Evolutionary conservation across 2,329 filamentous ascomycete genomes (phyloP).

Genomic region (Fusarium hostae): DNA sequence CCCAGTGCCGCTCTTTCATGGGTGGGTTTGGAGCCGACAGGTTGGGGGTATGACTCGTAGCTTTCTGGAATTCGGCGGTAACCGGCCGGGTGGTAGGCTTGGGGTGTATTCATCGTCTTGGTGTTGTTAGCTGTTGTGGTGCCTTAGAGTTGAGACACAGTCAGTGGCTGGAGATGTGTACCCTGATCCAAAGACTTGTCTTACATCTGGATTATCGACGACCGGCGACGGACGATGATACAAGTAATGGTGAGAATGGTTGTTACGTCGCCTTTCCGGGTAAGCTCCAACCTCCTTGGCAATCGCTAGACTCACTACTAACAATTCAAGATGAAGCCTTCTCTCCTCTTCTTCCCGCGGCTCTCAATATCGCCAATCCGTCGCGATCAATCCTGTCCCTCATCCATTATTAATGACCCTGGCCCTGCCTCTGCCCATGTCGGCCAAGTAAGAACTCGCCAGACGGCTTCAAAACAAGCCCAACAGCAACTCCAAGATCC

Average conservation of each 20-base stretch:
- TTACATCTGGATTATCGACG: neutral
- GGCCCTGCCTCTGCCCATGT: neutral
- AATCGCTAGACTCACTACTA: neutral
- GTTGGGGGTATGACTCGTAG: neutral
- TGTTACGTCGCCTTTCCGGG: neutral
- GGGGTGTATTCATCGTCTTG: neutral
- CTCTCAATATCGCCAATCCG: neutral
- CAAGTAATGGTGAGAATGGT: neutral
- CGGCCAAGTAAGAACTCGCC: neutral
- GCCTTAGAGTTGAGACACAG: neutral
- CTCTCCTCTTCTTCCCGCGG: neutral
- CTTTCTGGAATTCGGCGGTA: neutral
- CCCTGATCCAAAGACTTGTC: neutral
- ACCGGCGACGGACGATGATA: neutral
- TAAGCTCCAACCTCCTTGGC: neutral
- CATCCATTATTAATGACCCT: neutral
- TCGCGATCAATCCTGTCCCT: neutral
- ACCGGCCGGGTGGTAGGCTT: neutral
- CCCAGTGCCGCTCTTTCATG: neutral
- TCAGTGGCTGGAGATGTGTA: neutral
- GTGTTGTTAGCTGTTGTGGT: neutral
- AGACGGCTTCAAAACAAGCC: neutral
- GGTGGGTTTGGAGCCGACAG: rapidly evolving
- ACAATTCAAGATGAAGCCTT: neutral
- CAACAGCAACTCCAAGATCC: neutral